Evolutionary conservation across 805 yeast genomes (phyloP).

Genomic region (Zygotorulaspora chibaensis): DNA sequence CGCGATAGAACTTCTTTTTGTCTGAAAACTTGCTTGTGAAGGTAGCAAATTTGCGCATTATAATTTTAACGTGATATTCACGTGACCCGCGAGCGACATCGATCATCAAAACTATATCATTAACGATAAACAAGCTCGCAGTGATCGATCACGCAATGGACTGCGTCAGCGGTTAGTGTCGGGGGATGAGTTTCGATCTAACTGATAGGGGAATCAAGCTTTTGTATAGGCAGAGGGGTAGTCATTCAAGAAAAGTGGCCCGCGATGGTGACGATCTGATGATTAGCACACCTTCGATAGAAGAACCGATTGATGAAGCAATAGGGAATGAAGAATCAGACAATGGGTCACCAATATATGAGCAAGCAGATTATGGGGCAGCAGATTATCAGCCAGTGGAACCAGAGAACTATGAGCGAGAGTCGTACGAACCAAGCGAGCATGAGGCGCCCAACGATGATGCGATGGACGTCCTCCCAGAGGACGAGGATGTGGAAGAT

Average conservation of each 20-base stretch:
- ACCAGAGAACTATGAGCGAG: background rate
- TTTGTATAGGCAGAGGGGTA: conserved; percentile 32
- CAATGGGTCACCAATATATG: background rate
- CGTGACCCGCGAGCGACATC: background rate
- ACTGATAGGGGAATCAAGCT: conserved; percentile 28
- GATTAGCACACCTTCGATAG: conserved; percentile 16
- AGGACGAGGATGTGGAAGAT: background rate
- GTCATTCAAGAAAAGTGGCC: conserved; percentile 24
- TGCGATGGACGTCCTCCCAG: background rate
- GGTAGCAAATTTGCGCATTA: background rate
- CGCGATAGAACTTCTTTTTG: no score
- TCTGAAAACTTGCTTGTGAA: no score
- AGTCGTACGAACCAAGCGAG: background rate
- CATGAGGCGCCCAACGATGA: background rate
- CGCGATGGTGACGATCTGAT: conserved; percentile 20
- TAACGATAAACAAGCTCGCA: background rate
- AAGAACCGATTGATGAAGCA: conserved; percentile 2
- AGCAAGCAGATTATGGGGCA: background rate
- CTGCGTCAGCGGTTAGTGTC: background rate
- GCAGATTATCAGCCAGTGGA: background rate
- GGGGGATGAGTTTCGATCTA: conserved; percentile 8
- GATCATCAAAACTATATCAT: background rate
- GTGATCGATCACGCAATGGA: background rate
- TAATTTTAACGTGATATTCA: background rate
- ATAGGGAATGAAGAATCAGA: background rate